Evolutionary conservation across 345 rosid species (phyloP).

Genomic region (Pistacia integerrima): DNA sequence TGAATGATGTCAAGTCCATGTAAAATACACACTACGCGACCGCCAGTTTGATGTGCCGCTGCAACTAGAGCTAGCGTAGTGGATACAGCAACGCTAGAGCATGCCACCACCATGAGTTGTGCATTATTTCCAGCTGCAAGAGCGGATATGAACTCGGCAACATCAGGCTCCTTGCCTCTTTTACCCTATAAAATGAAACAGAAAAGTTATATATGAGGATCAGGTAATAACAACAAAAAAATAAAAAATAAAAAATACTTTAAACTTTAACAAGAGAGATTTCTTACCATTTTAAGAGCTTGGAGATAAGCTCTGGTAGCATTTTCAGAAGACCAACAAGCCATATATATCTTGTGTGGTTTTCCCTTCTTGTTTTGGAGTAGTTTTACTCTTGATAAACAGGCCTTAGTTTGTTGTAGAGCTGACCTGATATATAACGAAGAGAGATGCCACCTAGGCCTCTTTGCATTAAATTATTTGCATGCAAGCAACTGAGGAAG

Average conservation of each 20-base stretch:
- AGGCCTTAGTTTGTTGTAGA: background rate
- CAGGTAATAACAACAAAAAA: no score
- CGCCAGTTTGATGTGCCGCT: constrained; percentile 52
- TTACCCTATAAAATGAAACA: constrained; percentile 30
- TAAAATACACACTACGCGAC: constrained; percentile 40
- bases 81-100: constrained; percentile 21
- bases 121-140: constrained; percentile 60
- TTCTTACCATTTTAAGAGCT: constrained; percentile 47
- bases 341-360: constrained; percentile 17
- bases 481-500: constrained; percentile 34
- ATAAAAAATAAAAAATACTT: no score
- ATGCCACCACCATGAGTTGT: constrained; percentile 46
- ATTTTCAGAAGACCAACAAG: constrained; percentile 60
- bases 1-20: constrained; percentile 1
- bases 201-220: background rate
- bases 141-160: constrained; percentile 60
- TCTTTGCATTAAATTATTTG: constrained; percentile 18
- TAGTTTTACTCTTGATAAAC: background rate
- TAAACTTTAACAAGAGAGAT: background rate
- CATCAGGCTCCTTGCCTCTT: constrained; percentile 48
- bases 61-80: constrained; percentile 39
- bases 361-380: background rate
- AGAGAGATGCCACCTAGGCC: background rate
- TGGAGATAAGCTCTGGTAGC: constrained; percentile 59
- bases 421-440: background rate